Percentiles rank a stretch among this genome's conserved stretches.
Evolutionary conservation across 2,329 filamentous ascomycete genomes (phyloP).

Genomic region (Penicillium brasilianum): DNA sequence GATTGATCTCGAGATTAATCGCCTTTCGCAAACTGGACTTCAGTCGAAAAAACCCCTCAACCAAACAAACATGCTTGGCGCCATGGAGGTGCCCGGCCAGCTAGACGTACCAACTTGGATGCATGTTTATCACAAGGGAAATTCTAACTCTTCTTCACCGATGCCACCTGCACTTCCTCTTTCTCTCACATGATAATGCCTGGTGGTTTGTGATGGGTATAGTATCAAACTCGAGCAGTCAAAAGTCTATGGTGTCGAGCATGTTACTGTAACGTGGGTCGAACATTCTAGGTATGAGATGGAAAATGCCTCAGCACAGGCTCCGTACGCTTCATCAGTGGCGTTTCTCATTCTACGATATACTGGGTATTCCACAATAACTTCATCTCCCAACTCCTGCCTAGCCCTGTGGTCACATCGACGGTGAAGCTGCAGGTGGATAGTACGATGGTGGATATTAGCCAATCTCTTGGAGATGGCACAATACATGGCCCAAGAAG

Average conservation of each 20-base stretch:
- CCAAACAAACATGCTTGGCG: background rate
- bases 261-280: background rate
- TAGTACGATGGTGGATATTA: background rate
- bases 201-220: constrained; percentile 7
- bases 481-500: background rate
- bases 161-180: constrained; percentile 12
- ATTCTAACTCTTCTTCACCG: constrained; percentile 8
- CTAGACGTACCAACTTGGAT: background rate
- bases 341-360: background rate
- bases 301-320: background rate
- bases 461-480: background rate
- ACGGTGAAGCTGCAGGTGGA: background rate
- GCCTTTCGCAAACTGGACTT: background rate
- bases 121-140: constrained; percentile 1
- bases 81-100: background rate
- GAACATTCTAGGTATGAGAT: constrained; percentile 4
- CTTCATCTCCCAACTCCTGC: background rate
- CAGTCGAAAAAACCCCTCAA: background rate
- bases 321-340: background rate
- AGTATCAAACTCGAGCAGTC: constrained; percentile 16
- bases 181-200: background rate
- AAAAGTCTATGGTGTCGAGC: background rate
- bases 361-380: background rate
- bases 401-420: constrained; percentile 10
- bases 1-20: constrained; percentile 4